A percentile compares a stretch with the other conserved stretches of the same genome.
Evolutionary conservation across 352 stramenopile genomes (phyloP).

Genomic region (Chrysophaeum taylorii): DNA sequence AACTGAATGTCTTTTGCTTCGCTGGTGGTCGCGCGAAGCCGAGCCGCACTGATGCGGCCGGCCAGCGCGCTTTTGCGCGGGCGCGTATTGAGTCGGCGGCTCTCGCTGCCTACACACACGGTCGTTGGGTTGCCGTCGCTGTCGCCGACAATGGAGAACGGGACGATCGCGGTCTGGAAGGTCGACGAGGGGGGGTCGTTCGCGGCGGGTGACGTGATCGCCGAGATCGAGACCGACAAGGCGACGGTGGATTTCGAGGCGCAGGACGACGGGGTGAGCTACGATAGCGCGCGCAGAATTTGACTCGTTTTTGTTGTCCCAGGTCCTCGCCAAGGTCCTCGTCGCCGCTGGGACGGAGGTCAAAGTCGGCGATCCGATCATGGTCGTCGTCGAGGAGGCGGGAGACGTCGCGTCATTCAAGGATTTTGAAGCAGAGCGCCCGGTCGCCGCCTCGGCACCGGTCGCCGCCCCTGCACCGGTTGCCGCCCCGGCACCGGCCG

Average conservation of each 20-base stretch:
- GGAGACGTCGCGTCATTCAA: constrained; percentile 58
- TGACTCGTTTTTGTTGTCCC: too few relatives aligned
- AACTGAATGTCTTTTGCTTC: too few relatives aligned
- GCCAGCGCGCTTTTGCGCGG: too few relatives aligned
- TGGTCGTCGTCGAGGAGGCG: constrained; percentile 82
- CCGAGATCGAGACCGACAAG: constrained; percentile 95
- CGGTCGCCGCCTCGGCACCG: constrained; percentile 39
- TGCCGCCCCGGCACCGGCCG: constrained; percentile 48
- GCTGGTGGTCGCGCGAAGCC: too few relatives aligned
- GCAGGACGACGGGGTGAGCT: constrained; percentile 63
- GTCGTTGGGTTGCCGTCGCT: constrained; percentile 24
- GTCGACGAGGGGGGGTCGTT: constrained; percentile 66
- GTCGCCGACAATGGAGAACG: constrained; percentile 30
- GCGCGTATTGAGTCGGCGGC: not conserved
- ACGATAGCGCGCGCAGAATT: too few relatives aligned
- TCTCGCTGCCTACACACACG: constrained; percentile 20
- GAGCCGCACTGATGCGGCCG: too few relatives aligned
- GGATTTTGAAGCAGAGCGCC: constrained; percentile 43
- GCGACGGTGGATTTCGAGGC: constrained; percentile 73
- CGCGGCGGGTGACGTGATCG: constrained; percentile 74
- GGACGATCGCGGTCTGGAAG: constrained; percentile 29
- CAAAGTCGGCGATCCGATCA: constrained; percentile 73
- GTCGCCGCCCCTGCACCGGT: constrained; percentile 53
- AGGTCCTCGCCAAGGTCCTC: constrained; percentile 86
- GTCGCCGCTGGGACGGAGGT: constrained; percentile 66